Base-by-base conservation (phyloP, 2,329 filamentous ascomycete genomes). In the Botrytis galanthina region DNA sequence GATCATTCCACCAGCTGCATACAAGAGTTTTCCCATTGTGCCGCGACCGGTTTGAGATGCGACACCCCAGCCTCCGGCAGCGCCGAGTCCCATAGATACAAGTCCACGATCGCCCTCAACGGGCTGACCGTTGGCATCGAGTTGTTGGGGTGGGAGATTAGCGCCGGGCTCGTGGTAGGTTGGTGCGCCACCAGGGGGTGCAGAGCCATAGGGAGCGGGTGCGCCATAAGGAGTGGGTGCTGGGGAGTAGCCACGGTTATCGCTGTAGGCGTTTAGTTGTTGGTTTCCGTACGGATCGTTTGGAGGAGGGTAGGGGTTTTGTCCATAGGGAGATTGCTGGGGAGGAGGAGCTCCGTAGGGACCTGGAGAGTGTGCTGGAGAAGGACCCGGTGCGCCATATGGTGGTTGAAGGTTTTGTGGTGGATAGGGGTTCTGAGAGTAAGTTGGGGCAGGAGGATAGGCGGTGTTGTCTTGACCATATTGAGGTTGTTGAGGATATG, bases 21-120 rank as follows among this genome's bases (percentile, higher is more conserved):
- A 66, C 9, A 72, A 22, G 1, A 72, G 12, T 26, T 72, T 72
- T 3, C 48, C 44, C 39, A 72, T 63, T 12, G 62, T 68, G 12
- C 62, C 62, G 1, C 61, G 48, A 16, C 70, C 70, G 7, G 70
- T 46, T 37, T 72, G 60, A 0, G 60, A 72, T 20, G 46, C 70
- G 1, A 68, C 62, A 5, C 46, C 48, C 70, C 62, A 72, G 22
- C 62, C 70, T 16, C 46, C 64, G 1, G 70, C 70, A 39, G 70
- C 70, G 14, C 70, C 70, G n/a, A 72, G 54, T 14, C 70, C 70
- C 70, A 72, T 72, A 6, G 48, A 60, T 18, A 72, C 32, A 26
- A 72, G 46, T 10, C 70, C 70, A 20, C 70, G 61, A 26, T 72
- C 70, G 7, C 70, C 70, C 42, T 72, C 70, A 20, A 72, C 2